Conservation (phyloP, 768 basidiomycete genomes). For the Russula sp. region DNA sequence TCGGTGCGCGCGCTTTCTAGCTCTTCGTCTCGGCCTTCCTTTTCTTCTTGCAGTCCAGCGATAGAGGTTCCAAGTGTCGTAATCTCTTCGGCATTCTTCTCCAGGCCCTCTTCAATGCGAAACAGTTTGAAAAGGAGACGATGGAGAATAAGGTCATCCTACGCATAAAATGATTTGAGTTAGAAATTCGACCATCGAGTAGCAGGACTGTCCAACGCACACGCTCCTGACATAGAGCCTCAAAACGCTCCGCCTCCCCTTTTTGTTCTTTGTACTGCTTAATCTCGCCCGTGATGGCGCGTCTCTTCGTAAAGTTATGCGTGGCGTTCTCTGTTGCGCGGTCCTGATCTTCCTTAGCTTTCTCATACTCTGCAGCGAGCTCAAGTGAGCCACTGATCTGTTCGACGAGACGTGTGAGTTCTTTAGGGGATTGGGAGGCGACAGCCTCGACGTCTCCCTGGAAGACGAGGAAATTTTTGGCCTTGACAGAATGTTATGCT, state of each 20-base stretch:
- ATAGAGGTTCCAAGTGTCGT: constrained; percentile 72
- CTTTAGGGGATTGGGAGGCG: constrained; percentile 89
- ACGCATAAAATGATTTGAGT: constrained; percentile 11
- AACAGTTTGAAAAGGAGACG: constrained; percentile 86
- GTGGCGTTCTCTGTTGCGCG: constrained; percentile 93
- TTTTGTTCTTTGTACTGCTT: constrained; percentile 98
- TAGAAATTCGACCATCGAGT: constrained; percentile 1
- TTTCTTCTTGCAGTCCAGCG: constrained; percentile 62
- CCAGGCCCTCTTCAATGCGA: constrained; percentile 83
- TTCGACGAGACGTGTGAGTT: constrained; percentile 87
- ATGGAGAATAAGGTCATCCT: constrained; percentile 81
- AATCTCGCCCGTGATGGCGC: constrained; percentile 92
- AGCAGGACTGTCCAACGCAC: constrained; percentile 43
- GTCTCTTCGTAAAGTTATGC: constrained; percentile 89
- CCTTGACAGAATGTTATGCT: constrained; percentile 97
- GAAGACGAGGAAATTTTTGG: constrained; percentile 98
- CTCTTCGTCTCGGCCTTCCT: constrained; percentile 64
- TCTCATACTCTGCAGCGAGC: constrained; percentile 83
- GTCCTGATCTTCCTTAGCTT: constrained; percentile 81
- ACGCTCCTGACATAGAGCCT: constrained; percentile 67
- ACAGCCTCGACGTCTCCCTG: constrained; percentile 99
- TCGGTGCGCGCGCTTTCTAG: constrained; percentile 72
- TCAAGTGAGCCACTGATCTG: constrained; percentile 95
- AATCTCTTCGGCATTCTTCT: constrained; percentile 66
- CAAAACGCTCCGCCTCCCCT: constrained; percentile 85